Conservation (phyloP, 179 eudicot species). For the Spinacia oleracea region DNA sequence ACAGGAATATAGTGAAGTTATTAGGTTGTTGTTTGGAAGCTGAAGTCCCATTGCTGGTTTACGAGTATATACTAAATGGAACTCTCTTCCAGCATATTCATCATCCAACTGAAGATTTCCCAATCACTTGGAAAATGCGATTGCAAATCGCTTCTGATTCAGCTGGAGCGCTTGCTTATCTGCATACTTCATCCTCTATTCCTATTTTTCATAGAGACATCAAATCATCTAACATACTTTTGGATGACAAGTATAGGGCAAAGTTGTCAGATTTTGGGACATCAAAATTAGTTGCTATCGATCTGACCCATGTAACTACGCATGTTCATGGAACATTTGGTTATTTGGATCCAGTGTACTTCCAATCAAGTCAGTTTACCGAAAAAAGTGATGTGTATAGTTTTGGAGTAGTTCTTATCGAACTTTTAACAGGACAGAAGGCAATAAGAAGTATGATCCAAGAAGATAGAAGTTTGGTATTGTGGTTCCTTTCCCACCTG, state of each 20-base stretch:
- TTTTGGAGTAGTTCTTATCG: conserved; percentile 59
- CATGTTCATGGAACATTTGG: conserved; percentile 41
- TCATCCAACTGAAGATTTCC: conserved; percentile 36
- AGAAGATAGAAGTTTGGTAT: conserved; percentile 37
- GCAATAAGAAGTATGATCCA: conserved; percentile 29
- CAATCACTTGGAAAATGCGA: conserved; percentile 44
- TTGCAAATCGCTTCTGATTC: conserved; percentile 40
- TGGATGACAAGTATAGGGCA: conserved; percentile 42
- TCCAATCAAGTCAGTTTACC: conserved; percentile 38
- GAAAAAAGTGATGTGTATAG: conserved; percentile 55
- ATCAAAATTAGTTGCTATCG: conserved; percentile 34
- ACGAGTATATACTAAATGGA: conserved; percentile 51
- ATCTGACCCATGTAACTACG: conserved; percentile 44
- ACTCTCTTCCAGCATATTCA: conserved; percentile 49
- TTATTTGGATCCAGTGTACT: conserved; percentile 45
- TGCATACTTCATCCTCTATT: conserved; percentile 37
- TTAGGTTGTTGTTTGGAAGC: conserved; percentile 61
- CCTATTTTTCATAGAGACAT: conserved; percentile 43
- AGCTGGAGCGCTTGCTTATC: conserved; percentile 39
- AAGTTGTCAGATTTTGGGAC: conserved; percentile 45
- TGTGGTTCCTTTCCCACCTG: conserved; percentile 34
- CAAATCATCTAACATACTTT: conserved; percentile 43
- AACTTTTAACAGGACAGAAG: conserved; percentile 50
- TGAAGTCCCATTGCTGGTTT: conserved; percentile 48
- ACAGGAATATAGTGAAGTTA: conserved; percentile 53